Evolutionary conservation across 768 basidiomycete species (phyloP), one percentile per base, ranked within the genome.

Genomic region (Leccinum disarticulatum): DNA sequence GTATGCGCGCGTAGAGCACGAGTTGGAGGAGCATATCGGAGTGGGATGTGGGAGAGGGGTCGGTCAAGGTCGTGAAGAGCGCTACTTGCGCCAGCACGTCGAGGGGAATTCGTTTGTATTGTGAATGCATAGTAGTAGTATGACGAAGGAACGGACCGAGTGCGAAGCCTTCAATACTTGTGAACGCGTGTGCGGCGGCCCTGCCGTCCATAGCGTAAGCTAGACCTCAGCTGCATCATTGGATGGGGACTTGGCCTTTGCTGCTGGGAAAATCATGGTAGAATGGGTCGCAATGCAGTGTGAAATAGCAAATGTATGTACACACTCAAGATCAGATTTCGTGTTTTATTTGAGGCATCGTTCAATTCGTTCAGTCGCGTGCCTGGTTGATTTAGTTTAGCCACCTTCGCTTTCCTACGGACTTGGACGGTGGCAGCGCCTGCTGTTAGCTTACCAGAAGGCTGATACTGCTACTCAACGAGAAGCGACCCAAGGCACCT

Each of bases 1-100:
- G 6, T 27, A 27, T 27, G 6, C 27, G 27, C 27, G 27, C 27
- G 27, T 27, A 80, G 58, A 80, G 69, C 52, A 81, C 66, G 36
- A 89, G 75, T 9, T 70, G 66, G 33, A 77, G 66, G 59, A 89
- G 68, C 49, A 74, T 67, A 41, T 62, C 68, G 14, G 81, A 82
- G 11, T 81, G 67, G 0, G 73, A 75, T 17, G 74, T 70, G 22
- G 72, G 64, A 3, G 77, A 76, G 2, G 72, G 68, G 10, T 80
- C 73, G 33, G 77, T 77, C 31, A 1, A 1, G 1, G 22, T 22
- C 22, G 77, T 73, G 47, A 82, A 74, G 60, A 80, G 74, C 13
- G 83, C 84, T 35, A 88, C 79, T 61, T 82, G 73, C 47, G 80
- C 80, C 17, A 88, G 78, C 61, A 89, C 70, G 65, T 87, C 85